Evolutionary conservation across 2,329 filamentous ascomycete genomes (phyloP), one percentile per base, ranked within the genome.

Genomic region (Hymenoscyphus repandus): DNA sequence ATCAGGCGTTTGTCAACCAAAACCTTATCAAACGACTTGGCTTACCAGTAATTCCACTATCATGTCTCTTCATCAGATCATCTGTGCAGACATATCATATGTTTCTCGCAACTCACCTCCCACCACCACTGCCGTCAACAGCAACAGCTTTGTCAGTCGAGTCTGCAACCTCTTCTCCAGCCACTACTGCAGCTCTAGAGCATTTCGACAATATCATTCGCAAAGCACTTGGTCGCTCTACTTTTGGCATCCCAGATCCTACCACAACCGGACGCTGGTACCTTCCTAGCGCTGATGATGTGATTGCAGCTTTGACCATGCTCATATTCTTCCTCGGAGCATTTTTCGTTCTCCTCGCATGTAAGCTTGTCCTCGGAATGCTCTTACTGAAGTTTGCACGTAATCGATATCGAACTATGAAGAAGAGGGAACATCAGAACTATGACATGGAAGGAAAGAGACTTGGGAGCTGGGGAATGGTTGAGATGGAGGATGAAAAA

Each of bases 21-120:
- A 92, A 95, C 20, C 74, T 99, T 1, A 96, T 90, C 3, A 88
- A 91, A 52, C 83, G 93, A 15, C 80, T 99, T 0, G 93, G 93
- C 1, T 75, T 99, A 1, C 93, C 93, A 0, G 85, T 97, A 30
- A 87, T 99, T 42, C 93, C 93, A 0, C 76, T 99, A 0, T 92
- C 91, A 1, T 97, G 91, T 61, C 82, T 99, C 43, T 96, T 99
- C 69, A 93, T 99, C 67, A 84, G 95, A 39, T 90, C 95, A 42
- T 91, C 89, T 1, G 79, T 97, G 39, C 93, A 99, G 67, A 96
- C 92, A 6, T 99, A 97, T 69, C 88, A 96, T 70, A 97, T 97
- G 92, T 95, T 97, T 64, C 79, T 97, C 12, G 88, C 91, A 3
- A 91, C 89, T 0, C 85, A 95, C 62, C 77, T 96, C 32, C 86